phyloP scores from a whole-genome alignment of 805 yeast species.

The Myxozyma udenii region DNA sequence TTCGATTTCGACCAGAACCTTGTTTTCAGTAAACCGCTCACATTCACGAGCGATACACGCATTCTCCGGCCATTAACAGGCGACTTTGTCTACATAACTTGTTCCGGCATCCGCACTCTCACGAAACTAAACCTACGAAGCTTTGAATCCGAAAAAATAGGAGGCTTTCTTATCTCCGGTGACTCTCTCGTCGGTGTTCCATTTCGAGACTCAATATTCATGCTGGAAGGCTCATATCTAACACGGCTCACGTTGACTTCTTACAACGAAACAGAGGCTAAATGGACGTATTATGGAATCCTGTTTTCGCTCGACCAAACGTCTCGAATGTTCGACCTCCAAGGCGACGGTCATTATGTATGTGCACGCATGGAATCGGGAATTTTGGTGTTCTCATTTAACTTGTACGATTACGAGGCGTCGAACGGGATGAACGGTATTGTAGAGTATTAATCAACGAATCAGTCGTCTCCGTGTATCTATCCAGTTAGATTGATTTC shows the following conservation, averaged over 20 bases:
- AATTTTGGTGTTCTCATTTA: slow-evolving; percentile 25
- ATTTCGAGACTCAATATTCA: slow-evolving; percentile 27
- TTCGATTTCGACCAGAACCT: slow-evolving; percentile 25
- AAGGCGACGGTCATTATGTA: slow-evolving; percentile 30
- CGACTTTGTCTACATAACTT: slow-evolving; percentile 22
- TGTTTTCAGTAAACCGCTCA: slow-evolving; percentile 10
- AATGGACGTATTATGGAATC: slow-evolving; percentile 28
- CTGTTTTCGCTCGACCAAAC: slow-evolving; percentile 27
- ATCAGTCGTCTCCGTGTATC: no score
- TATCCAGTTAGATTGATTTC: no score
- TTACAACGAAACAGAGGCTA: slow-evolving; percentile 14
- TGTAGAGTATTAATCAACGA: slow-evolving; percentile 4
- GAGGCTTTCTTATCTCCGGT: slow-evolving; percentile 28
- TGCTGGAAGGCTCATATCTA: slow-evolving; percentile 29
- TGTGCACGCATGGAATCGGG: slow-evolving; percentile 29
- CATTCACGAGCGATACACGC: slow-evolving; percentile 17
- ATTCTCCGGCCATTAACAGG: slow-evolving; percentile 15
- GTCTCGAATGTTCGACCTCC: slow-evolving; percentile 28
- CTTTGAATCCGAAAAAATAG: slow-evolving; percentile 8
- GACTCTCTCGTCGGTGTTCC: slow-evolving; percentile 30
- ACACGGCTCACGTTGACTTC: slow-evolving; percentile 26
- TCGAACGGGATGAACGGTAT: slow-evolving; percentile 9
- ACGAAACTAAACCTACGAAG: slow-evolving; percentile 15
- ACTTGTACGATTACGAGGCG: slow-evolving; percentile 24
- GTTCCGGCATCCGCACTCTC: slow-evolving; percentile 27